phyloP scores from a whole-genome alignment of 345 rosid species.

The Bruguiera parviflora region DNA sequence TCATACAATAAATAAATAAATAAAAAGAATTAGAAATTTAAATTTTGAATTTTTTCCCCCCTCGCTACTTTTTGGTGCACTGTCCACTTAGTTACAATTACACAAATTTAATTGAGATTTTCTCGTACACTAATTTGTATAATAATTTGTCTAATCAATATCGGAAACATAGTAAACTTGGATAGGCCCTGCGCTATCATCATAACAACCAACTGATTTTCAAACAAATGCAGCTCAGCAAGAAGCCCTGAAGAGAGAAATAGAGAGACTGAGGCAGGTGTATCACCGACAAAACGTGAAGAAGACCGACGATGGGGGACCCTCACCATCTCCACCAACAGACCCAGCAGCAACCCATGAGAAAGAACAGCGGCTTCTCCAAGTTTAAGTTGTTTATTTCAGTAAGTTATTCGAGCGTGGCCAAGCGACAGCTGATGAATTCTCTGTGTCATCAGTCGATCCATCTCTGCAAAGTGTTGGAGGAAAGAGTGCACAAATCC shows the following conservation, averaged over 20 bases:
- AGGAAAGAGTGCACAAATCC: neutral
- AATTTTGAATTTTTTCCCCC: no score
- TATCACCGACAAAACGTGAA: conserved; percentile 26
- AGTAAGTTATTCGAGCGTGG: conserved; percentile 6
- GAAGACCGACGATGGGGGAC: conserved; percentile 13
- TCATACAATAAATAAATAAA: no score
- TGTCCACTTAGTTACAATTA: no score
- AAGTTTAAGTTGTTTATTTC: conserved; percentile 13
- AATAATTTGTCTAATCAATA: no score
- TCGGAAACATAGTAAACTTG: no score
- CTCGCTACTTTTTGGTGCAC: no score
- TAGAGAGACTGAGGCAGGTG: conserved; percentile 33
- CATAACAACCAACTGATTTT: no score
- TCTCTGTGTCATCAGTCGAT: conserved; percentile 10
- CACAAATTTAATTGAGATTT: no score
- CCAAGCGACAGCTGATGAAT: neutral
- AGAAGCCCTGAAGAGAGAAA: conserved; percentile 36
- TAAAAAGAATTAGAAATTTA: no score
- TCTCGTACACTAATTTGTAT: no score
- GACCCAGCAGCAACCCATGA: conserved; percentile 6
- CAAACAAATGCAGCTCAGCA: conserved; percentile 29
- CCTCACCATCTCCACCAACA: conserved; percentile 5
- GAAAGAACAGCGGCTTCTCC: conserved; percentile 26
- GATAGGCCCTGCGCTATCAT: no score
- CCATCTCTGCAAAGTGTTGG: neutral